phyloP scores from a whole-genome alignment of 306 rosid species.

The Vigna unguiculata region DNA sequence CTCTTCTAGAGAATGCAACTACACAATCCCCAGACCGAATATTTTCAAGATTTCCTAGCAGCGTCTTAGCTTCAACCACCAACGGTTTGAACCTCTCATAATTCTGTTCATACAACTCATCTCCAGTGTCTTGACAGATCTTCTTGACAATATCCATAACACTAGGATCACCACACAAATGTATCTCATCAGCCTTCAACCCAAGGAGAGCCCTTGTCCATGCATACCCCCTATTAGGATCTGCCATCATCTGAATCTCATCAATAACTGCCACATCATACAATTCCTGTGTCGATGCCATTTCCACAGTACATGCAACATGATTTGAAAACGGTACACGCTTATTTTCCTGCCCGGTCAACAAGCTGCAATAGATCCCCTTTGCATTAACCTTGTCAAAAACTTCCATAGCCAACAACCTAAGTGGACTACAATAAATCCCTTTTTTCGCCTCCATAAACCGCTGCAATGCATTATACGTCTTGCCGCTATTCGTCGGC shows the following conservation, averaged over 20 bases:
- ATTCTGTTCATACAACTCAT: constrained; percentile 74
- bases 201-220: constrained; percentile 96
- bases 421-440: constrained; percentile 87
- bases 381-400: constrained; percentile 88
- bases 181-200: constrained; percentile 93
- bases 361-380: constrained; percentile 85
- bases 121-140: constrained; percentile 81
- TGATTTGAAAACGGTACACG: constrained; percentile 79
- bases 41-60: constrained; percentile 76
- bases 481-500: constrained; percentile 96
- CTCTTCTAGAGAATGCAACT: constrained; percentile 96
- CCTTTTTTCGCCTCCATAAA: constrained; percentile 90
- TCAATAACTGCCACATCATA: constrained; percentile 88
- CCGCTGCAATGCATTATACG: constrained; percentile 86
- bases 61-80: constrained; percentile 92
- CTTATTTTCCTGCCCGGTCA: constrained; percentile 90
- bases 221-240: constrained; percentile 75
- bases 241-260: constrained; percentile 94
- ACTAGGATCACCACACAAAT: constrained; percentile 84
- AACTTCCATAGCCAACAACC: constrained; percentile 95
- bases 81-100: constrained; percentile 92
- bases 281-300: constrained; percentile 83
- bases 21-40: constrained; percentile 94
- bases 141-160: constrained; percentile 74
- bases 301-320: constrained; percentile 87